Percentiles rank a stretch among this genome's conserved stretches.
Evolutionary conservation across 768 basidiomycete species (phyloP).

Genomic region (Boletus fagicola): DNA sequence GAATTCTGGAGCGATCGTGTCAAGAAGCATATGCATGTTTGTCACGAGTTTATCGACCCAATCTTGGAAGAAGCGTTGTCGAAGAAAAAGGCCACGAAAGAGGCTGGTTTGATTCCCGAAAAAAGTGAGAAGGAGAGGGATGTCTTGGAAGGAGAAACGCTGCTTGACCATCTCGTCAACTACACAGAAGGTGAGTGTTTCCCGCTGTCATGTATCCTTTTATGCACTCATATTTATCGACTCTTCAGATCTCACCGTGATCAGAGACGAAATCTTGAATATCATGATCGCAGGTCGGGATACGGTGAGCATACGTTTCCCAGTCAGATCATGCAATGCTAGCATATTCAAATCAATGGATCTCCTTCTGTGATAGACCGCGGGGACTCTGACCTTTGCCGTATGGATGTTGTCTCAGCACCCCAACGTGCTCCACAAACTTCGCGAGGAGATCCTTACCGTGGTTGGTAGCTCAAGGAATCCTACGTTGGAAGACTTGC

Average conservation of each 20-base stretch:
- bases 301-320: conserved; percentile 22
- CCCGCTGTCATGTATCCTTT: background rate
- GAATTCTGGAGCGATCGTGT: conserved; percentile 54
- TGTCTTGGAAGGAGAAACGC: conserved; percentile 26
- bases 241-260: conserved; percentile 28
- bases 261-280: conserved; percentile 38
- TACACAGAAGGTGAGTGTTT: conserved; percentile 26
- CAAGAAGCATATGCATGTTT: conserved; percentile 43
- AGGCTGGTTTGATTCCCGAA: conserved; percentile 19
- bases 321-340: background rate
- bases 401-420: conserved; percentile 31
- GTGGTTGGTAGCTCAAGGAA: conserved; percentile 26
- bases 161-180: conserved; percentile 32
- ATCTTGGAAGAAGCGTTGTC: conserved; percentile 48
- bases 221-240: background rate
- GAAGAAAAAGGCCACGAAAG: conserved; percentile 33
- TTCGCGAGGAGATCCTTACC: conserved; percentile 31
- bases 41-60: conserved; percentile 52
- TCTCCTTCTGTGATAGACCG: conserved; percentile 21
- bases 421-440: conserved; percentile 27
- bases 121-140: conserved; percentile 9
- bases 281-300: conserved; percentile 39
- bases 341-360: background rate
- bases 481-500: conserved; percentile 35
- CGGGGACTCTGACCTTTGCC: conserved; percentile 30